Conservation (phyloP, 345 rosid species). For the Eucalyptus decipiens region DNA sequence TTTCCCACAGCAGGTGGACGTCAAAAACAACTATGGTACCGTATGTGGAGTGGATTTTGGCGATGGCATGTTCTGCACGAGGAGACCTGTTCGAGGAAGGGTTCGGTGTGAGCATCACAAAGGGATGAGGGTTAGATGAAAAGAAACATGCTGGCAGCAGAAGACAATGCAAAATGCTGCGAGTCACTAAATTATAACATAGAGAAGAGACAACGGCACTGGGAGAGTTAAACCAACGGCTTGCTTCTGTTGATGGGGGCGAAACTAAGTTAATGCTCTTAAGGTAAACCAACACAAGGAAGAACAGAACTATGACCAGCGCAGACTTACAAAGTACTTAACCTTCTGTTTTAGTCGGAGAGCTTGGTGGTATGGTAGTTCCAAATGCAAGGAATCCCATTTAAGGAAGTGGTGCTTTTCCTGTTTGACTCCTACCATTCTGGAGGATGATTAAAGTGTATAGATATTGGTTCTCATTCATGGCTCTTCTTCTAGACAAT, state of each 20-base stretch:
- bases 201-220: neutral
- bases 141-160: neutral
- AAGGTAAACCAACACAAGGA: neutral
- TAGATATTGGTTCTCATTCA: neutral
- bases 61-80: conserved; percentile 29
- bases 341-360: neutral
- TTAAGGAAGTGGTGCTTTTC: neutral
- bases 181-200: neutral
- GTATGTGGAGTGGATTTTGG: conserved; percentile 43
- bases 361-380: neutral
- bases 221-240: neutral
- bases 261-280: neutral
- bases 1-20: neutral
- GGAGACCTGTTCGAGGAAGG: conserved; percentile 36
- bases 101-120: conserved; percentile 55
- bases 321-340: neutral
- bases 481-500: neutral
- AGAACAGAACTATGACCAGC: neutral
- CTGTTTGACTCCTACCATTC: neutral
- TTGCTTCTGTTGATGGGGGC: neutral
- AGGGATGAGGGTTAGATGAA: conserved; percentile 34
- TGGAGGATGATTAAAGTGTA: neutral
- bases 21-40: neutral
- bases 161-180: neutral
- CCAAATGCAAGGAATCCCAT: neutral